Conservation (phyloP, 2,329 filamentous ascomycete species). For the Nemania sp. region DNA sequence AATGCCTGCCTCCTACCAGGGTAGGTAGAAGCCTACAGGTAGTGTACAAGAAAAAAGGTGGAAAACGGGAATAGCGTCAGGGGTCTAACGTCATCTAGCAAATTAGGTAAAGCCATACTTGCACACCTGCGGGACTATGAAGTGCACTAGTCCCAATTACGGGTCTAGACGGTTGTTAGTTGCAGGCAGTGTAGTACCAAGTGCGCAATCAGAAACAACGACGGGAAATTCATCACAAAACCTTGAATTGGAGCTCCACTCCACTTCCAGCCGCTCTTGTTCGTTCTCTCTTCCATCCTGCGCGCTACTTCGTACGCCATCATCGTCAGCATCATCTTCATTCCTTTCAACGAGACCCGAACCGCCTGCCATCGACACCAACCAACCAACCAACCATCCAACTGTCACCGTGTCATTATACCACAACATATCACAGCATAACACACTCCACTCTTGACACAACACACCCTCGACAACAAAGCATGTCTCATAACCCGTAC, state of each 20-base stretch:
- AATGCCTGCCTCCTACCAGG: too few relatives aligned
- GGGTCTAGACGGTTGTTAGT: too few relatives aligned
- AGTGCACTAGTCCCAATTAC: not conserved
- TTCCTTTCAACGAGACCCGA: not conserved
- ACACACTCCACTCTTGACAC: not conserved
- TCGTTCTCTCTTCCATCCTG: not conserved
- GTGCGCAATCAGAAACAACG: not conserved
- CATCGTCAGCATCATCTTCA: not conserved
- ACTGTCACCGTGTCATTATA: not conserved
- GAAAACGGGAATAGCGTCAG: not conserved
- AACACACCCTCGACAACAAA: conserved; percentile 8
- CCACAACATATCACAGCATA: not conserved
- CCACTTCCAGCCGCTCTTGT: not conserved
- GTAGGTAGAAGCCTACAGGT: too few relatives aligned
- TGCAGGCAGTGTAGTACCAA: too few relatives aligned
- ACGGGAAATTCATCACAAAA: not conserved
- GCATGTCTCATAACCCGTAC: conserved; percentile 72
- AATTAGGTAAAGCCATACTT: not conserved
- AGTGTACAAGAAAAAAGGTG: too few relatives aligned
- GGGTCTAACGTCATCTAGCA: not conserved
- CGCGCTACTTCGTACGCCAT: too few relatives aligned
- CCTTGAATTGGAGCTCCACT: not conserved
- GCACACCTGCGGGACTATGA: not conserved
- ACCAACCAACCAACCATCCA: not conserved
- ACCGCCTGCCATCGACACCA: not conserved